Base-by-base conservation (phyloP, 192 early-diverging fungal genomes). In the Mortierella hygrophila region DNA sequence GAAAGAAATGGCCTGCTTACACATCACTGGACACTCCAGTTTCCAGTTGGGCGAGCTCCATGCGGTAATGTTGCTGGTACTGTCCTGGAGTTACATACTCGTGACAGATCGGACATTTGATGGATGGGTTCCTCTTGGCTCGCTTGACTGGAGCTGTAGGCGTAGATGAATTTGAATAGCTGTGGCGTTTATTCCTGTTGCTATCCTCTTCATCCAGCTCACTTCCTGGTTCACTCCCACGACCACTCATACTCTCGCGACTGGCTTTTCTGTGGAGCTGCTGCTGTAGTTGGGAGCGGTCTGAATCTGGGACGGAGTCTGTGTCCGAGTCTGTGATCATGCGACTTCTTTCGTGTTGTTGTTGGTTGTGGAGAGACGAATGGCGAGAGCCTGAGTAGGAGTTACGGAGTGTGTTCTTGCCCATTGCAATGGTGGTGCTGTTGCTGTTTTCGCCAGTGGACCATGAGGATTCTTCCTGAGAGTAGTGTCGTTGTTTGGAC, bases 101-200 rank as follows among this genome's bases (percentile, higher is more conserved):
- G 29, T 81, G 77, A 72, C 91, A 92, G 29, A 92, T 88, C 5
- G 91, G 91, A 76, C 91, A 92, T 72, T 90, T 89, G 52, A 88
- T 76, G 16, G 84, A 86, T 5, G 84, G 79, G 37, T 78, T 81
- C n/a, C 84, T 70, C 37, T 78, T 86, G 1, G 79, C 37, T 7
- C 84, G 84, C 65, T 85, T 85, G 23, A 74, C 42, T 4, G 74
- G 75, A 10, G 77, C 38, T 9, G 68, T 29, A 15, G 82, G 65
- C 15, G 42, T n/a, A 0, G 76, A 38, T n/a, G 55, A 63, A 26
- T 60, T 60, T n/a, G 29, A 26, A 32, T 65, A 65, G 60, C 60
- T 32, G 2, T 65, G 29, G 6, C 60, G 60, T 23, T 65, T 65
- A 4, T 35, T 65, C 26, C 60, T 32, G 10, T 32, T 32, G 26